Percentiles rank a stretch among this genome's conserved stretches.
Evolutionary conservation across 2,329 filamentous ascomycete genomes (phyloP).

Genomic region (Trichoderma polysporum): DNA sequence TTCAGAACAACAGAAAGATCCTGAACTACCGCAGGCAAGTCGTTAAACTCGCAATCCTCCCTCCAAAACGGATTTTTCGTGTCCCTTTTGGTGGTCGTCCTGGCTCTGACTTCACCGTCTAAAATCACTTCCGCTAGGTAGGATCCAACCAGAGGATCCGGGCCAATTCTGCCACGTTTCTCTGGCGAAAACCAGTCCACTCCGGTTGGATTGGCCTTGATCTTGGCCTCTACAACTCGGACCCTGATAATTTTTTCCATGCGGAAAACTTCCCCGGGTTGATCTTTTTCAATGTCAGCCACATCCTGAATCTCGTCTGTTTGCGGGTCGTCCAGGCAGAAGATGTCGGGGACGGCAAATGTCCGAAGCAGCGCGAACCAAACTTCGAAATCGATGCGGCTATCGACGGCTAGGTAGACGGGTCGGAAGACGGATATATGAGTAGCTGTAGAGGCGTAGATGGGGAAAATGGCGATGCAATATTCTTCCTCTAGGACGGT

Average conservation of each 20-base stretch:
- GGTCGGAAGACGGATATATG: slow-evolving; percentile 78
- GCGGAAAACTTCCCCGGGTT: slow-evolving; percentile 54
- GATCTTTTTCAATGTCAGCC: slow-evolving; percentile 39
- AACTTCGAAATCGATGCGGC: slow-evolving; percentile 87
- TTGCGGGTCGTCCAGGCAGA: slow-evolving; percentile 57
- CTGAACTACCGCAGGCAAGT: slow-evolving; percentile 68
- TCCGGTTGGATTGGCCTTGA: slow-evolving; percentile 42
- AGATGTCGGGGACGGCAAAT: slow-evolving; percentile 89
- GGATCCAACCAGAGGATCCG: slow-evolving; percentile 58
- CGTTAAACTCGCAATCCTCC: slow-evolving; percentile 74
- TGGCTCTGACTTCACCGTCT: slow-evolving; percentile 74
- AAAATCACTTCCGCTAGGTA: slow-evolving; percentile 78
- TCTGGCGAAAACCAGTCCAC: slow-evolving; percentile 28
- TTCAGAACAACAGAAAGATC: slow-evolving; percentile 72
- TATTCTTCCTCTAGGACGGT: slow-evolving; percentile 91
- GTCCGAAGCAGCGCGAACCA: slow-evolving; percentile 93
- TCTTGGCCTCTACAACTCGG: slow-evolving; percentile 61
- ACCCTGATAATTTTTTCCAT: slow-evolving; percentile 61
- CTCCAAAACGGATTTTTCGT: slow-evolving; percentile 79
- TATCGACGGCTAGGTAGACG: slow-evolving; percentile 85
- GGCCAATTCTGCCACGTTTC: slow-evolving; percentile 27
- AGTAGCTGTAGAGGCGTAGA: slow-evolving; percentile 75
- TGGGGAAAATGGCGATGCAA: slow-evolving; percentile 93
- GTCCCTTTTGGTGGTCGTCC: slow-evolving; percentile 69
- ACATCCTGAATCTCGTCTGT: slow-evolving; percentile 45